These are phyloP conservation scores for Sugiyamaella qingdaonensis DNA, from an alignment of 805 yeast species.

Conservation along the genomic window DNA sequence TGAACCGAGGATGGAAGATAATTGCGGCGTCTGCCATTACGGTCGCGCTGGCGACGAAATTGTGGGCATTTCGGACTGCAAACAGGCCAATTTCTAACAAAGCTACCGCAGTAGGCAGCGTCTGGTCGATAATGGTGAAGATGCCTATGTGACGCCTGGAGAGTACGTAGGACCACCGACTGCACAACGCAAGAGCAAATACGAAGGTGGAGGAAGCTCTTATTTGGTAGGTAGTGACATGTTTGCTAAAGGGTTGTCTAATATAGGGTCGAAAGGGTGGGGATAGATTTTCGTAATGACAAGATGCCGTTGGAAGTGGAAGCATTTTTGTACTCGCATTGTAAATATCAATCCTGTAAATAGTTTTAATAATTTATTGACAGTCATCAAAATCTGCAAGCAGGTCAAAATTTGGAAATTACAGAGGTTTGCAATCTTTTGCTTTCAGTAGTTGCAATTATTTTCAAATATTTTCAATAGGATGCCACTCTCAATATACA, in stretches of 20 bases:
- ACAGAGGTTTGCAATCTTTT: too few species aligned
- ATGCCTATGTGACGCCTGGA: slow-evolving; percentile 27
- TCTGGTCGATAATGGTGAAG: slow-evolving; percentile 7
- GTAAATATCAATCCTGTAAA: slow-evolving; percentile 1
- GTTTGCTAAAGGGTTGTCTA: too few species aligned
- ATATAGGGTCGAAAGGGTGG: slow-evolving; percentile 24
- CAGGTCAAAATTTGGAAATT: too few species aligned
- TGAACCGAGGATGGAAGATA: slow-evolving; percentile 32
- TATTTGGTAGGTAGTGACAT: slow-evolving; percentile 26
- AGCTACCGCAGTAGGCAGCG: slow-evolving; percentile 8
- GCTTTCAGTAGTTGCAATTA: too few species aligned
- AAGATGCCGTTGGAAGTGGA: not conserved
- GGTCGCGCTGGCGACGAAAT: slow-evolving; percentile 26
- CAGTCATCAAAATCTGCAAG: not conserved
- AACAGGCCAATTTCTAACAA: slow-evolving; percentile 1
- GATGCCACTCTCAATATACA: not conserved
- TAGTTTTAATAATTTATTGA: not conserved
- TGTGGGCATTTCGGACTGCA: slow-evolving; percentile 21
- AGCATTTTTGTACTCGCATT: not conserved
- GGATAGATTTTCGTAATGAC: slow-evolving; percentile 10
- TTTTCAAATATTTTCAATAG: too few species aligned
- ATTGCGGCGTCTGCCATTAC: slow-evolving; percentile 27
- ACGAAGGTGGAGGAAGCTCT: slow-evolving; percentile 37
- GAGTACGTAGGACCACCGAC: slow-evolving; percentile 30
- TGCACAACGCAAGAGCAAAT: slow-evolving; percentile 31